These are phyloP conservation scores for Rubia balearica DNA, from an alignment of 305 asterid genomes.

Conservation along the genomic window DNA sequence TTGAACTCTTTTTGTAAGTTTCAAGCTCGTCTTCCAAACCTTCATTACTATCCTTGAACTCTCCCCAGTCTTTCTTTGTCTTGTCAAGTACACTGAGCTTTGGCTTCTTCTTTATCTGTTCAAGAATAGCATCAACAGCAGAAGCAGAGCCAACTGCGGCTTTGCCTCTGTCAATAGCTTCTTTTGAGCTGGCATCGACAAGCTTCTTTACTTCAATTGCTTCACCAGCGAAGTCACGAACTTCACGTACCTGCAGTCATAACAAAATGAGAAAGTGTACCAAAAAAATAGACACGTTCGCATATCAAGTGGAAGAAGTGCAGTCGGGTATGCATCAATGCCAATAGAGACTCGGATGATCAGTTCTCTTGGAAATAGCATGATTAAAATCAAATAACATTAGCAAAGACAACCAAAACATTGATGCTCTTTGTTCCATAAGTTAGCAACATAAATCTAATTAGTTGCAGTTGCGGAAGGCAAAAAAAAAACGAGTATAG, in stretches of 20 bases:
- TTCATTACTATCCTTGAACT: constrained; percentile 73
- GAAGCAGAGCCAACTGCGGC: constrained; percentile 50
- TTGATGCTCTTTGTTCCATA: not conserved
- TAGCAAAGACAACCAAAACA: not conserved
- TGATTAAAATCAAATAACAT: not conserved
- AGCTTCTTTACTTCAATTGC: constrained; percentile 74
- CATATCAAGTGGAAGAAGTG: not conserved
- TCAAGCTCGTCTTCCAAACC: constrained; percentile 91
- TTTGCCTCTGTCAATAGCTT: constrained; percentile 60
- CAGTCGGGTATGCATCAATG: not conserved
- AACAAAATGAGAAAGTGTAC: constrained; percentile 12
- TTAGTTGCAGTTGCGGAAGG: not conserved
- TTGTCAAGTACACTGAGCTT: constrained; percentile 90
- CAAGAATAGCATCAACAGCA: constrained; percentile 82
- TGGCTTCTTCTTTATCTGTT: constrained; percentile 85
- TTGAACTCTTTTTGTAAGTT: constrained; percentile 87
- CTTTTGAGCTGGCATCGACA: constrained; percentile 55
- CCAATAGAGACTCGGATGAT: not conserved
- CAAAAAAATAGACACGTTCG: not conserved
- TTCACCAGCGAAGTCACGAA: constrained; percentile 91
- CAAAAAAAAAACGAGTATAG: no score
- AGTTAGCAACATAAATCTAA: not conserved
- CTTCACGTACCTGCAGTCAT: constrained; percentile 56
- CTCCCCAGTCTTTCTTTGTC: constrained; percentile 97
- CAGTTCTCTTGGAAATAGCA: not conserved